Evolutionary conservation across 345 rosid species (phyloP).

Genomic region (Syzygium aqueum): DNA sequence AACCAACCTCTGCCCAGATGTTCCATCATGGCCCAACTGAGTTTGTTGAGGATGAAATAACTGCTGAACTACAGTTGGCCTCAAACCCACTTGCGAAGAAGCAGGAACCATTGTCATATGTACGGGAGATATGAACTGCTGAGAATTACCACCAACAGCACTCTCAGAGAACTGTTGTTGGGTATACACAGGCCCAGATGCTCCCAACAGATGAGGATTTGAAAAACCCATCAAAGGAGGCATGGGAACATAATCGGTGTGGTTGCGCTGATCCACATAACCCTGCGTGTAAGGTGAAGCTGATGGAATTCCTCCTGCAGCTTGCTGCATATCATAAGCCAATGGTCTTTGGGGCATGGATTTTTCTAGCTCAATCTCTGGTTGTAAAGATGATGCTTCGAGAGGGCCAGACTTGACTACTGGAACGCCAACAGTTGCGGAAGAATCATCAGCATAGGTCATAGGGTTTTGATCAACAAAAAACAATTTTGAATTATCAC

Average conservation of each 20-base stretch:
- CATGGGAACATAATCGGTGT: constrained; percentile 20
- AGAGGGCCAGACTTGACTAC: constrained; percentile 18
- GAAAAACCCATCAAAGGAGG: constrained; percentile 39
- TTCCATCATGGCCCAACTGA: constrained; percentile 27
- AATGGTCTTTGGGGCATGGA: constrained; percentile 24
- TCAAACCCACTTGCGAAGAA: constrained; percentile 29
- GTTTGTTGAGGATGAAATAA: constrained; percentile 32
- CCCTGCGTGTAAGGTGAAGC: constrained; percentile 14
- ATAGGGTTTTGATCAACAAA: constrained; percentile 21
- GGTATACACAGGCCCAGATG: constrained; percentile 17
- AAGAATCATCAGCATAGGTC: constrained; percentile 25
- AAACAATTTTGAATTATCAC: constrained; percentile 19
- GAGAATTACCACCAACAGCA: constrained; percentile 16
- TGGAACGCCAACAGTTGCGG: constrained; percentile 25
- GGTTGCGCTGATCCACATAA: constrained; percentile 30
- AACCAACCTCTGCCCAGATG: constrained; percentile 29
- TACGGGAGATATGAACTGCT: constrained; percentile 32
- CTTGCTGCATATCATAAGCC: constrained; percentile 30
- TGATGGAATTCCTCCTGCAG: constrained; percentile 14
- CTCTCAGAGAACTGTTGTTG: constrained; percentile 28
- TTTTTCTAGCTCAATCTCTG: constrained; percentile 35
- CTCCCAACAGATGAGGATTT: constrained; percentile 23
- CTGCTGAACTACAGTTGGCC: constrained; percentile 40
- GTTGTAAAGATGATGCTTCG: constrained; percentile 23
- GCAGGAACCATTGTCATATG: constrained; percentile 36